These are phyloP conservation scores for Cryptococcus maquisensis DNA, from an alignment of 1,284 basidiomycete species.

Conservation along the genomic window DNA sequence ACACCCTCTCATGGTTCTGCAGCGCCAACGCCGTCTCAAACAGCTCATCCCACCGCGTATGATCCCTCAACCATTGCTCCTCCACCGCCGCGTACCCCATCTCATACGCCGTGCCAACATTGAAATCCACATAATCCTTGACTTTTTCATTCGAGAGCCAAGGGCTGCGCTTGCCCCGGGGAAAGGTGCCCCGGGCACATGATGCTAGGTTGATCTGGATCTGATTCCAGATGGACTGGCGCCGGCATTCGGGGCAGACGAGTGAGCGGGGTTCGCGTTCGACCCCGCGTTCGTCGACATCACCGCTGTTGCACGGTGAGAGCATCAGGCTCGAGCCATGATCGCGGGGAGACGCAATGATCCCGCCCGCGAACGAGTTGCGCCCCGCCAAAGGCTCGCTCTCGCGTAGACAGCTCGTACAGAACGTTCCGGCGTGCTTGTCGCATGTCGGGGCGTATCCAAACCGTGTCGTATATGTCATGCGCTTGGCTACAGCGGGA, in stretches of 20 bases:
- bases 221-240: conserved; percentile 2
- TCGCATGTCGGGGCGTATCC: conserved; percentile 21
- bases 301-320: neutral
- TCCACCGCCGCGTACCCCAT: conserved; percentile 20
- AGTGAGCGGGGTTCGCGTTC: neutral
- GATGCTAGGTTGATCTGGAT: conserved; percentile 7
- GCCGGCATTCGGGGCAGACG: conserved; percentile 19
- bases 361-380: neutral
- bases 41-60: conserved; percentile 25
- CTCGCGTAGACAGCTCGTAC: conserved; percentile 19
- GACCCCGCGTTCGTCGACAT: conserved; percentile 14
- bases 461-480: conserved; percentile 13
- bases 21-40: conserved; percentile 8
- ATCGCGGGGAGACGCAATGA: neutral
- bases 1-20: conserved; percentile 13
- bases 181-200: conserved; percentile 13
- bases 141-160: conserved; percentile 1
- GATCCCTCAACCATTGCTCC: conserved; percentile 21
- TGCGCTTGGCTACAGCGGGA: conserved; percentile 8
- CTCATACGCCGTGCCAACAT: conserved; percentile 2
- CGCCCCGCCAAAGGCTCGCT: neutral
- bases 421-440: conserved; percentile 15
- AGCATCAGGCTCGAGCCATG: neutral
- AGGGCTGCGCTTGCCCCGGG: conserved; percentile 6
- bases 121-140: conserved; percentile 12